Conservation (phyloP, 768 basidiomycete species). For the Phlegmacium glaucopus region DNA sequence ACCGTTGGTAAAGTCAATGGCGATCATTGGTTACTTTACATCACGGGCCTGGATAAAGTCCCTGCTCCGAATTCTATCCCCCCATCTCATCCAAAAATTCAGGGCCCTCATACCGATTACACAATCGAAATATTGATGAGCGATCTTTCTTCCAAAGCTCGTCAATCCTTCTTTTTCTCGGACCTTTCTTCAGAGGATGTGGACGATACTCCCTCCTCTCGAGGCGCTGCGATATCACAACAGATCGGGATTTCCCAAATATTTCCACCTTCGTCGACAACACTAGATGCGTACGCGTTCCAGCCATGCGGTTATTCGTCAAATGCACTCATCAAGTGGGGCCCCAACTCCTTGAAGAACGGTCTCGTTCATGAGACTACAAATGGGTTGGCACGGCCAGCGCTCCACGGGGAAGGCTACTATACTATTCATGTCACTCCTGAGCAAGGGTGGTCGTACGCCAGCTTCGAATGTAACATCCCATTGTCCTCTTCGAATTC, state of each 20-base stretch:
- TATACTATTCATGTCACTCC: slow-evolving; percentile 99
- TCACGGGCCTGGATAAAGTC: slow-evolving; percentile 58
- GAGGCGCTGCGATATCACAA: slow-evolving; percentile 60
- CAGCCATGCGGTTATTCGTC: slow-evolving; percentile 94
- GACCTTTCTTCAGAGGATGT: slow-evolving; percentile 24
- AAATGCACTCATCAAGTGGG: slow-evolving; percentile 82
- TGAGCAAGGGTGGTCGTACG: slow-evolving; percentile 97
- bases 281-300: slow-evolving; percentile 91
- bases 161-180: slow-evolving; percentile 69
- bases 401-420: slow-evolving; percentile 73
- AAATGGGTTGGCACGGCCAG: slow-evolving; percentile 9
- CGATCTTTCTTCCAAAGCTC: slow-evolving; percentile 71
- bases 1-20: slow-evolving; percentile 97
- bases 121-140: slow-evolving; percentile 99
- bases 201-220: slow-evolving; percentile 42
- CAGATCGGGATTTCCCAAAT: slow-evolving; percentile 77
- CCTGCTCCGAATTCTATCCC: slow-evolving; percentile 14
- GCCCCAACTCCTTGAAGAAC: slow-evolving; percentile 28
- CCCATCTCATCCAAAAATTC: slow-evolving; percentile 9
- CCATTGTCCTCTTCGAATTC: slow-evolving; percentile 46
- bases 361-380: slow-evolving; percentile 5
- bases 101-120: slow-evolving; percentile 58
- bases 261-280: slow-evolving; percentile 76
- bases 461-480: slow-evolving; percentile 98
- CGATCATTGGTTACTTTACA: slow-evolving; percentile 97